Conservation (phyloP, 352 stramenopile genomes). For the Aphanomyces stellatus region DNA sequence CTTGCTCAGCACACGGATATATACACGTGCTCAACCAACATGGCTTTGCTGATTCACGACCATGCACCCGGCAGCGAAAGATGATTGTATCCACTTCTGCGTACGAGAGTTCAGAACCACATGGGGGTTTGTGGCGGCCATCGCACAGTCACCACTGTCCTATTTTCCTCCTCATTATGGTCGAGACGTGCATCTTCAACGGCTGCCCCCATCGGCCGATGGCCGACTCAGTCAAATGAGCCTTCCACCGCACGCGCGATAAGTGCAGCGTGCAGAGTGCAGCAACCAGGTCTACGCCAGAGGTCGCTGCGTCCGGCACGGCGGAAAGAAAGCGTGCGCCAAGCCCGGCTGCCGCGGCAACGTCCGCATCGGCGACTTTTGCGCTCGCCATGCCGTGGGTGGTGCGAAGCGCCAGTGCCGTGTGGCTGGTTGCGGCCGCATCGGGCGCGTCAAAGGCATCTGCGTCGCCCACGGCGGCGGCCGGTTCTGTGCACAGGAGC, state of each 20-base stretch:
- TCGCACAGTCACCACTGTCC: too few species aligned
- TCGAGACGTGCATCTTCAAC: constrained; percentile 2
- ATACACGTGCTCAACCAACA: too few species aligned
- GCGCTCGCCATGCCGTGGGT: not conserved
- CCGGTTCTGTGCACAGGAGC: too few species aligned
- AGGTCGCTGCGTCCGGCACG: not conserved
- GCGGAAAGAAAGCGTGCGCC: not conserved
- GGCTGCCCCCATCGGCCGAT: not conserved
- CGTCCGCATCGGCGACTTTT: not conserved
- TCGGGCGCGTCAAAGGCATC: not conserved
- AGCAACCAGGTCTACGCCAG: constrained; percentile 12
- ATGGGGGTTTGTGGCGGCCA: too few species aligned
- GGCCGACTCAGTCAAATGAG: not conserved
- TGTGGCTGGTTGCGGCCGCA: not conserved
- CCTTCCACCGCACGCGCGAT: constrained; percentile 3
- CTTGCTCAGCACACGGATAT: too few species aligned
- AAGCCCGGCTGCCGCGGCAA: not conserved
- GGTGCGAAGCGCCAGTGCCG: not conserved
- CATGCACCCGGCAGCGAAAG: too few species aligned
- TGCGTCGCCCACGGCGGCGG: constrained; percentile 10
- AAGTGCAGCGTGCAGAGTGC: not conserved
- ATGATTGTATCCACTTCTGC: too few species aligned
- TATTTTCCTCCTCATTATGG: not conserved
- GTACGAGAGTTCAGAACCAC: too few species aligned
- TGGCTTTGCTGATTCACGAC: too few species aligned